Evolutionary conservation across 2,329 filamentous ascomycete species (phyloP), one percentile per base, ranked within the genome.

Genomic region (Chaetomium strumarium): DNA sequence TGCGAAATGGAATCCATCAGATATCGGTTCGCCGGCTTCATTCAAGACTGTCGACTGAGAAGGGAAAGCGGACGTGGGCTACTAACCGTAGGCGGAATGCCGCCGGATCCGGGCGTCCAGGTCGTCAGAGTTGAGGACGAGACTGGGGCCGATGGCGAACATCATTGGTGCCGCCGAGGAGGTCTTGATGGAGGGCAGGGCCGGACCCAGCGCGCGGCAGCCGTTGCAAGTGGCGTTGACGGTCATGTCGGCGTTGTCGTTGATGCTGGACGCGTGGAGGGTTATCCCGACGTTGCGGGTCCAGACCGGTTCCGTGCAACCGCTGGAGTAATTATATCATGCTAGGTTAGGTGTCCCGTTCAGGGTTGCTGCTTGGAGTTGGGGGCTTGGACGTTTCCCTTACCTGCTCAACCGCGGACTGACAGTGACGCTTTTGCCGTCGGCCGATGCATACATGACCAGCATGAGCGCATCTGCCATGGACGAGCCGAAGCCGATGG

Each of bases 391-490:
- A 17, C 45, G 6, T 11, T 29, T 17, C 53, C 53, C n/a, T n/a
- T 54, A 57, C 57, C 49, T 57, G 20, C 46, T 44, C 30, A 53
- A 41, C 0, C 60, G 58, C 5, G 61, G 61, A 29, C 56, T 60
- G 41, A 63, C 49, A 1, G 60, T 61, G 14, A 63, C 55, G 55
- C 57, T 34, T 19, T 50, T 46, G 11, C 45, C 24, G 45, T 63
- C 56, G 3, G 55, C 53, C 0, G 60, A 58, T 2, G 62, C 46
- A 29, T 65, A 63, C 40, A 58, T 55, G 16, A 65, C 51, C n/a
- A 65, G 49, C 55, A 63, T 62, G 11, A 62, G 49, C 0, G 59
- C 47, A 37, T 58, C 40, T n/a, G 61, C 37, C 62, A 64, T 64
- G 34, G 40, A 29, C 9, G 42, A 36, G 49, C 61, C 61, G 44